Percentiles rank a stretch among this genome's conserved stretches.
Conservation (phyloP, 495 filamentous ascomycete genomes). For the Parathielavia appendiculata region DNA sequence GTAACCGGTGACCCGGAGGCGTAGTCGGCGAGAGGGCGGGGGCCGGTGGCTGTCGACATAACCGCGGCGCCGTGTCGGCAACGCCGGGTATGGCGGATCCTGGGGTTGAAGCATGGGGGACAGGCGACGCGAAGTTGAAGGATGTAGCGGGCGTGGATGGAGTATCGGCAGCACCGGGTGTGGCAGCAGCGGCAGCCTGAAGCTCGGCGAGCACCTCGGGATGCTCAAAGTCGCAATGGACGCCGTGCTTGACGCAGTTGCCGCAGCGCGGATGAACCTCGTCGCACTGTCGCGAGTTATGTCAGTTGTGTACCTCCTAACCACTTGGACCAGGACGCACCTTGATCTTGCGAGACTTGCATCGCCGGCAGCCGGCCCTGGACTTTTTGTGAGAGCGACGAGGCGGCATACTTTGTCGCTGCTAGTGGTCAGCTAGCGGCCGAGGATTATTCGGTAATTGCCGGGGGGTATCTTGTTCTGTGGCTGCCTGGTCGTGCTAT, state of each 20-base stretch:
- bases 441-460: background rate
- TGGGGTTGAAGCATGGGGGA: slow-evolving; percentile 14
- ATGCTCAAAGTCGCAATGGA: slow-evolving; percentile 56
- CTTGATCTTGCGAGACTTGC: slow-evolving; percentile 61
- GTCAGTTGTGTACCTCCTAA: background rate
- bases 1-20: slow-evolving; percentile 38
- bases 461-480: background rate
- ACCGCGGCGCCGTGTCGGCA: slow-evolving; percentile 21
- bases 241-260: slow-evolving; percentile 60
- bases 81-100: slow-evolving; percentile 25
- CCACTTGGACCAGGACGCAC: slow-evolving; percentile 28
- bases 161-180: slow-evolving; percentile 15
- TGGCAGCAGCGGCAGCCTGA: slow-evolving; percentile 18
- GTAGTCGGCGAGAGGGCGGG: slow-evolving; percentile 34
- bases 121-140: slow-evolving; percentile 31
- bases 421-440: slow-evolving; percentile 4
- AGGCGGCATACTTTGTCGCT: slow-evolving; percentile 43
- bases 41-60: slow-evolving; percentile 38
- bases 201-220: slow-evolving; percentile 38
- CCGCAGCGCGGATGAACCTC: slow-evolving; percentile 57
- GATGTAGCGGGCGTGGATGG: slow-evolving; percentile 29
- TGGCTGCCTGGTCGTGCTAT: background rate
- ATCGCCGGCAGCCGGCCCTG: slow-evolving; percentile 54
- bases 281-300: slow-evolving; percentile 46
- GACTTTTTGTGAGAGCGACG: slow-evolving; percentile 61